Base-by-base conservation (phyloP, 225 moss, liverwort and hornwort species). In the Antitrichia curtipendula region DNA sequence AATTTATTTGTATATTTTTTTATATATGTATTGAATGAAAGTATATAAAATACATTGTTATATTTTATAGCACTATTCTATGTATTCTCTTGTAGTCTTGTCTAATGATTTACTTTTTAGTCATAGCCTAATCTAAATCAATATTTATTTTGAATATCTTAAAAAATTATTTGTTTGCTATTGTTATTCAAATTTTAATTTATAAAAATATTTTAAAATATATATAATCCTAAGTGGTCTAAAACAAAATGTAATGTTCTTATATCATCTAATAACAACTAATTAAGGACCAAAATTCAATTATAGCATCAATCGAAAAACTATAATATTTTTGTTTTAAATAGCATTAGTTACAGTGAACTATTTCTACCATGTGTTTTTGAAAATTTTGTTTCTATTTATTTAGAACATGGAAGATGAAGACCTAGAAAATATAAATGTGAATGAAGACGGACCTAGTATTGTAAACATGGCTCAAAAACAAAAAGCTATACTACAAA, bases 401-500 rank as follows among this genome's bases (percentile, higher is more conserved):
- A 5, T n/a, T 71, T 84, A 93, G 89, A 82, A 89, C 16, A 58
- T 61, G 60, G 89, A 93, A 81, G 93, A 92, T n/a, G 85, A 89
- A 82, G 92, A 84, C 40, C 79, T 85, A 63, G 86, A 89, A 81
- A 88, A 90, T 24, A 20, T 82, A 57, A 23, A 12, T 28, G 52
- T n/a, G 2, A 70, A 63, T 75, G 81, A 43, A 15, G 75, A 95
- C 73, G 72, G 82, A 8, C 80, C 78, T 16, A 64, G 13, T 10
- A 83, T 91, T 68, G 69, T n/a, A 66, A 87, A 80, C 14, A 91
- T 91, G 28, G 85, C 94, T 81, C 93, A 95, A 82, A 96, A 94
- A 52, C 94, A 95, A 25, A 96, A 90, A 82, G 57, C 68, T 13
- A 87, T 92, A 45, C 72, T 96, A 50, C 91, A 95, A 72, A 97